Percentiles rank a stretch among this genome's conserved stretches.
phyloP scores from a whole-genome alignment of 2,329 filamentous ascomycete genomes.

The Knoxdaviesia proteae region DNA sequence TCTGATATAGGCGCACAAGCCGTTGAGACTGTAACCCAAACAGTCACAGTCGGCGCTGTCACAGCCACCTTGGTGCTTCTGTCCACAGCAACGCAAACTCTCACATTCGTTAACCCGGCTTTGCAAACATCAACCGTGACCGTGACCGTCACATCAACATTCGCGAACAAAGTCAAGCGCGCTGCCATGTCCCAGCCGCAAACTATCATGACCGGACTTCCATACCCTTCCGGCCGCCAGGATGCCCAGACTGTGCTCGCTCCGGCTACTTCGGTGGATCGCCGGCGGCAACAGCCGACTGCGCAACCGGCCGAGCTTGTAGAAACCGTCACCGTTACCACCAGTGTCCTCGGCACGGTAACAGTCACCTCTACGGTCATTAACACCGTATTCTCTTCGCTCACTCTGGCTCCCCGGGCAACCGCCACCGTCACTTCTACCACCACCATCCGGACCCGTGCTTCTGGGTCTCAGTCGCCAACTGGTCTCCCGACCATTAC shows the following conservation, averaged over 20 bases:
- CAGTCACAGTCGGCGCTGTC: slow-evolving; percentile 6
- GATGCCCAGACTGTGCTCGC: too few species aligned
- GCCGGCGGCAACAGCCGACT: too few species aligned
- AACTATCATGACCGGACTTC: too few species aligned
- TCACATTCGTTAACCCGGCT: slow-evolving; percentile 9
- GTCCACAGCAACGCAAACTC: slow-evolving; percentile 7
- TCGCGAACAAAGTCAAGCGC: neutral
- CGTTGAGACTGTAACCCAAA: slow-evolving; percentile 3
- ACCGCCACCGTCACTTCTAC: slow-evolving; percentile 5
- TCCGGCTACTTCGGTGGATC: too few species aligned
- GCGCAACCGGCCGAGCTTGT: too few species aligned
- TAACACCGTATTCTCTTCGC: slow-evolving; percentile 5
- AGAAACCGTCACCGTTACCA: neutral
- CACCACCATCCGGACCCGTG: neutral
- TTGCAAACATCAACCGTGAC: slow-evolving; percentile 8
- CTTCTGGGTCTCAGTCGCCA: neutral
- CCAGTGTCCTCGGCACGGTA: slow-evolving; percentile 2
- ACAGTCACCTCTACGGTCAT: slow-evolving; percentile 2
- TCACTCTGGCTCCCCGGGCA: slow-evolving; percentile 4
- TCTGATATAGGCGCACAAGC: too few species aligned
- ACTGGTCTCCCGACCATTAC: too few species aligned
- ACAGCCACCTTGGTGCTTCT: slow-evolving; percentile 5
- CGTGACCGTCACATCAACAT: slow-evolving; percentile 7
- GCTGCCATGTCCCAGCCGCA: too few species aligned
- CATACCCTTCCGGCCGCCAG: too few species aligned